Evolutionary conservation across 1,284 basidiomycete genomes (phyloP), one percentile per base, ranked within the genome.

Genomic region (Coniophora puteana): DNA sequence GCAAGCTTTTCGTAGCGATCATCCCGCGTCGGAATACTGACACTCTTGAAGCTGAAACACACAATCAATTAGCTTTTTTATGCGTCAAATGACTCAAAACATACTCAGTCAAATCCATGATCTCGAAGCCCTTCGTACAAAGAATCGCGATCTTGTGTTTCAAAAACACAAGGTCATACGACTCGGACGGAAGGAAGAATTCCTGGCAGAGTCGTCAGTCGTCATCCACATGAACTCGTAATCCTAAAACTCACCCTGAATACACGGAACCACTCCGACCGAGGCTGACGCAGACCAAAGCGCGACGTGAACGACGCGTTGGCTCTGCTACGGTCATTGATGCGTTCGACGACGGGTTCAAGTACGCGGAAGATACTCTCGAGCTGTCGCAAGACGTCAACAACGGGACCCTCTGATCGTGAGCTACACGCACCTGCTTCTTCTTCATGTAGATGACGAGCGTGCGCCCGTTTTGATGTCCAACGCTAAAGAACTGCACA

Each of bases 381-480:
- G 44, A 87, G 67, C 78, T 83, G 47, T 26, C 21, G n/a, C 40
- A 43, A 8, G 45, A 41, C 13, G 22, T 52, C 22, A 40, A 46
- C 36, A 17, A 42, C 5, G 17, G 18, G 4, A 17, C 2, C 24
- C 20, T 6, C 22, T 31, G 14, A 37, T 11, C 14, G 27, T 25
- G 41, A 36, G 44, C 40, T 38, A 20, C 3, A 67, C 80, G 53
- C 65, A 93, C 90, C 44, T 92, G 90, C 67, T 88, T 93, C 67
- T 88, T 90, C 74, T 93, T 95, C 83, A 94, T 94, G 64, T 93
- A 97, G 41, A 96, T 84, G 7, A 99, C 86, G 16, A 96, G 69
- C 0, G 93, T 95, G 11, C 92, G 77, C 21, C 83, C 87, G 25
- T 83, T 78, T 26, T 95, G 72, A 45, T 83, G 83, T 16, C 95